Evolutionary conservation across 345 rosid genomes (phyloP).

Genomic region (Adansonia digitata): DNA sequence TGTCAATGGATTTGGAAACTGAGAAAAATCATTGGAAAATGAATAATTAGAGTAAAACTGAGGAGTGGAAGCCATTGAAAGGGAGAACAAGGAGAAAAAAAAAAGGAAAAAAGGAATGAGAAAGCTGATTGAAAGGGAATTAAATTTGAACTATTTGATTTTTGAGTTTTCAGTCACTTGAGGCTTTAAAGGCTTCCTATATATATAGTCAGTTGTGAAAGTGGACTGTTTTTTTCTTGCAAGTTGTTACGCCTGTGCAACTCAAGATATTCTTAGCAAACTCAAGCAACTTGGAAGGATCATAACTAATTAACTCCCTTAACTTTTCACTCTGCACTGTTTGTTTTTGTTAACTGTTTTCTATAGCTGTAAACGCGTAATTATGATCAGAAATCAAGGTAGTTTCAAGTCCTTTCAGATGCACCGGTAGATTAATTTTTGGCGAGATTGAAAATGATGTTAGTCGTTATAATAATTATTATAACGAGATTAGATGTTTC

Average conservation of each 20-base stretch:
- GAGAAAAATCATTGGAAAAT: constrained; percentile 4
- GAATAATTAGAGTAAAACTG: neutral
- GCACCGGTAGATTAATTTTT: no score
- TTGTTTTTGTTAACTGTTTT: neutral
- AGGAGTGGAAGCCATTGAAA: neutral
- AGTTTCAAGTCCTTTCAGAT: no score
- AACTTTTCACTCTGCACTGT: no score
- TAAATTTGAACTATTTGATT: neutral
- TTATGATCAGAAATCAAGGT: no score
- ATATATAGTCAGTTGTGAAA: neutral
- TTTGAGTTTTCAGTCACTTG: neutral
- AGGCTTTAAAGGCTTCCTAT: neutral
- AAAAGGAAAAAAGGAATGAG: neutral
- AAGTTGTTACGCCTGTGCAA: constrained; percentile 2
- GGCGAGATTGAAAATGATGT: no score
- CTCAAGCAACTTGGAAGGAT: neutral
- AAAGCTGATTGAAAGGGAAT: neutral
- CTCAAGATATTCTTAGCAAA: neutral
- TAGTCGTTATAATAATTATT: no score
- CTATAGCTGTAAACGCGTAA: neutral
- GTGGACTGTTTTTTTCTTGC: neutral
- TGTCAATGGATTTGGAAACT: constrained; percentile 3
- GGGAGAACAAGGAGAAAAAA: neutral
- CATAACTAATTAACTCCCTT: no score
- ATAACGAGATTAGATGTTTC: no score